Base-by-base conservation (phyloP, 2,329 filamentous ascomycete species). In the Pyrenochaeta sp. region DNA sequence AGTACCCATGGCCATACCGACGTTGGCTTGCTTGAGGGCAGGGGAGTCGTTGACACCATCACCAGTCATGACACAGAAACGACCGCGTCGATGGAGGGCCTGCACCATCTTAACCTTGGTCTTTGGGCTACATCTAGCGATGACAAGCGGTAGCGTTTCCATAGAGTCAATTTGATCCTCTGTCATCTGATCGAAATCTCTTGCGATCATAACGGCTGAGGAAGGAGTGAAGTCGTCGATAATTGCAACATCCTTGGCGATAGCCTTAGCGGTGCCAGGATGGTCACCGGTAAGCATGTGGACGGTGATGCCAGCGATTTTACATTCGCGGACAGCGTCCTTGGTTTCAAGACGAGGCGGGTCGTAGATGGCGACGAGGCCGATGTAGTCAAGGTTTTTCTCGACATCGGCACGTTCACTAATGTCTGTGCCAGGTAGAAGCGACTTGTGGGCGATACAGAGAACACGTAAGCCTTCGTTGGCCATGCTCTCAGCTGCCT, bases 331-430 rank as follows among this genome's bases (percentile, higher is more conserved):
- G 42, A 81, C 79, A 14, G 79, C 78, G 31, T 71, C 83, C 18
- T 88, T 90, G 0, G 92, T 92, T 77, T 96, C 92, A 2, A 87
- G 85, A 1, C 92, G 90, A 49, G 91, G 92, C 3, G 92, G 92
- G 63, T 96, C 92, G 70, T 95, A 94, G 58, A 96, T 89, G 50
- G 91, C 92, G 43, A 90, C 88, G 9, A 97, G 83, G n/a, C 92
- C 93, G 12, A 91, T 84, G 56, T 96, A 90, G 2, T 82, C 83
- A 29, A 97, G 84, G 27, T 85, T 81, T 31, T 80, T 78, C 70
- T 96, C 92, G 12, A 94, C 83, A 4, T 82, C 76, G 5, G 79
- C 77, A 5, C 92, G 89, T 35, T 72, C 66, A 32, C 58, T 59
- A n/a, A 75, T 61, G 31, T 74, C 63, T 7, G 67, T 51, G 20